Evolutionary conservation across 129 eudicot species (phyloP).

Genomic region (Deinandra increscens): DNA sequence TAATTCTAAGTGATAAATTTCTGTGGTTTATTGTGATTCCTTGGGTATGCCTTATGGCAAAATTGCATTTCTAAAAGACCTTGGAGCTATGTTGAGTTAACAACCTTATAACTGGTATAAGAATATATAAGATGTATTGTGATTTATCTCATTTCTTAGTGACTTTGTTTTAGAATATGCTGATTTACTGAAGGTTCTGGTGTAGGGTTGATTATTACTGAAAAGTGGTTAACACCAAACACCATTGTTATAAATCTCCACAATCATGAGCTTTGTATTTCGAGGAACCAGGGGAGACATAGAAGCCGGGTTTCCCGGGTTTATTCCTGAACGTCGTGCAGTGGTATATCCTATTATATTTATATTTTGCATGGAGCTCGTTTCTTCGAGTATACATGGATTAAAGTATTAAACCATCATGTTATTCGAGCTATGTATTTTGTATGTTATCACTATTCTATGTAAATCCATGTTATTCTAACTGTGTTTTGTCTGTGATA

Average conservation of each 20-base stretch:
- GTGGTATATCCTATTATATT: constrained; percentile 44
- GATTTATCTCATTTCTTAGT: not conserved
- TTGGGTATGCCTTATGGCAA: not conserved
- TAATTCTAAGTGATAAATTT: not conserved
- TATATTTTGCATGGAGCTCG: not conserved
- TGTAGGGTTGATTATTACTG: constrained; percentile 19
- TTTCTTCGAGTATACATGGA: not conserved
- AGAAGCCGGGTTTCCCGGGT: constrained; percentile 80
- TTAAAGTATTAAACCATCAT: not conserved
- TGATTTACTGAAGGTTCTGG: constrained; percentile 18
- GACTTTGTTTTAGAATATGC: not conserved
- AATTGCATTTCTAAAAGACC: not conserved
- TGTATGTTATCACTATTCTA: constrained; percentile 16
- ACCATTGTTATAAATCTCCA: constrained; percentile 10
- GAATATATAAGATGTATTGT: not conserved
- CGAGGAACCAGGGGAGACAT: constrained; percentile 83
- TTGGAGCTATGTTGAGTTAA: not conserved
- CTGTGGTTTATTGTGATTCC: not conserved
- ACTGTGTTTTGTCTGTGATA: constrained; percentile 13
- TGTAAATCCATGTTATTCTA: constrained; percentile 60
- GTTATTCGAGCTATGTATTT: constrained; percentile 19
- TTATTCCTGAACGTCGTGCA: constrained; percentile 79
- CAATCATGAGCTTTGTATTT: constrained; percentile 83
- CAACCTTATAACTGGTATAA: not conserved
- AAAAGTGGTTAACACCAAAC: constrained; percentile 6